These are phyloP conservation scores for Chalciporus sphaerocephalus DNA, from an alignment of 768 basidiomycete species.

Conservation along the genomic window DNA sequence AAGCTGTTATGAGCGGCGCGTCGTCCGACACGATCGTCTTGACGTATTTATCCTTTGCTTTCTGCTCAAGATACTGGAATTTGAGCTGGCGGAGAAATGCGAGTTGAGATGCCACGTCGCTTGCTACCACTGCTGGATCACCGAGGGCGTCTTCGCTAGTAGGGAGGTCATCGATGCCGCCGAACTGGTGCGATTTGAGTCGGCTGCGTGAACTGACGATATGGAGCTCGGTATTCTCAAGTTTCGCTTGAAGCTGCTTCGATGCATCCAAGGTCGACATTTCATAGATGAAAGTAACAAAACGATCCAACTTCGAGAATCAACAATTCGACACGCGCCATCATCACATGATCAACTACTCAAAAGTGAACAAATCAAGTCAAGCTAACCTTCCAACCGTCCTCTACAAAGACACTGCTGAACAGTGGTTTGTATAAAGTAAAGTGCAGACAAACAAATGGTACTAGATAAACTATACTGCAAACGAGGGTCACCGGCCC, in stretches of 20 bases:
- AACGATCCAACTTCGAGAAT: no score
- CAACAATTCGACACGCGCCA: no score
- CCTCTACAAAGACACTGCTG: no score
- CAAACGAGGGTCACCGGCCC: conserved; percentile 14
- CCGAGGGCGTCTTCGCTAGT: conserved; percentile 31
- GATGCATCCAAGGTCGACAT: conserved; percentile 23
- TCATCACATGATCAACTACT: neutral
- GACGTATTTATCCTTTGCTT: conserved; percentile 86
- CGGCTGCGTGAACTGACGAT: conserved; percentile 21
- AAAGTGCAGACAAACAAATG: conserved; percentile 4
- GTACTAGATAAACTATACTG: conserved; percentile 12
- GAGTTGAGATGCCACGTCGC: conserved; percentile 56
- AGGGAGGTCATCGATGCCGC: conserved; percentile 26
- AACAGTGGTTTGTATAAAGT: no score
- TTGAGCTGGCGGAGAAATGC: conserved; percentile 79
- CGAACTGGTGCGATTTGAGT: conserved; percentile 26
- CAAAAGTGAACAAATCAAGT: no score
- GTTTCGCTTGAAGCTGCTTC: conserved; percentile 23
- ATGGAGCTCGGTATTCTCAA: conserved; percentile 24
- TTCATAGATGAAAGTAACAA: neutral
- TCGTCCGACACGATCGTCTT: conserved; percentile 85
- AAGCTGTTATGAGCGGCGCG: conserved; percentile 72
- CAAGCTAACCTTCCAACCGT: no score
- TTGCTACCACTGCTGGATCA: conserved; percentile 54
- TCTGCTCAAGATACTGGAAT: conserved; percentile 86